phyloP scores from a whole-genome alignment of 202 grass and related monocot species.

The Schoenoplectus tabernaemontani region DNA sequence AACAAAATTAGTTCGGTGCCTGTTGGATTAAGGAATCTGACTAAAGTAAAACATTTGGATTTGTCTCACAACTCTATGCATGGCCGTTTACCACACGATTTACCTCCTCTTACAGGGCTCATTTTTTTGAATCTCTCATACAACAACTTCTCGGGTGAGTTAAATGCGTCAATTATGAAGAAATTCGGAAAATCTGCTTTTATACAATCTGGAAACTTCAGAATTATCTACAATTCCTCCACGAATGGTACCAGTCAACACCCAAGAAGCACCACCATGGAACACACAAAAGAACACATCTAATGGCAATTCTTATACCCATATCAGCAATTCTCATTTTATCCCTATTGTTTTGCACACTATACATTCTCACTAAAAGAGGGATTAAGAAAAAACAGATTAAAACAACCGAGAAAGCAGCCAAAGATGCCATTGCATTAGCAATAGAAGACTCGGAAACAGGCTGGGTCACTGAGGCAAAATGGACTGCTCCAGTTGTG shows the following conservation, averaged over 20 bases:
- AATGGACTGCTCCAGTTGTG: conserved; percentile 53
- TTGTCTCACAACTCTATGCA: conserved; percentile 56
- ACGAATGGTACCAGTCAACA: neutral
- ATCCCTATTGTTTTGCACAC: neutral
- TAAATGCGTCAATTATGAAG: conserved; percentile 23
- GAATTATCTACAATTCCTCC: conserved; percentile 12
- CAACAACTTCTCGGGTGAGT: conserved; percentile 50
- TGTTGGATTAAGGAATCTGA: conserved; percentile 31
- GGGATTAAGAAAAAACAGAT: conserved; percentile 24
- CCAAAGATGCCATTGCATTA: conserved; percentile 12
- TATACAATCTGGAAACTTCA: conserved; percentile 41
- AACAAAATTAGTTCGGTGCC: conserved; percentile 55
- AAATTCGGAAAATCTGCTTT: conserved; percentile 70
- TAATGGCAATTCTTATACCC: conserved; percentile 10
- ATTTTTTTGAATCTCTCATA: conserved; percentile 60
- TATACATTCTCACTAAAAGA: conserved; percentile 19
- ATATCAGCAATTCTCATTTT: conserved; percentile 4
- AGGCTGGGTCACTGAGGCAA: conserved; percentile 32
- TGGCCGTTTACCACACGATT: conserved; percentile 45
- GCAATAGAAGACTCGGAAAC: conserved; percentile 37
- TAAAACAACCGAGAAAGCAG: conserved; percentile 10
- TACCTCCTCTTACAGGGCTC: conserved; percentile 41
- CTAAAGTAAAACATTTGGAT: conserved; percentile 35
- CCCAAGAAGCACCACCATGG: neutral
- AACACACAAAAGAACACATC: neutral